Percentiles rank a stretch among this genome's conserved stretches.
Conservation (phyloP, 805 yeast genomes). For the Candida insectalens region DNA sequence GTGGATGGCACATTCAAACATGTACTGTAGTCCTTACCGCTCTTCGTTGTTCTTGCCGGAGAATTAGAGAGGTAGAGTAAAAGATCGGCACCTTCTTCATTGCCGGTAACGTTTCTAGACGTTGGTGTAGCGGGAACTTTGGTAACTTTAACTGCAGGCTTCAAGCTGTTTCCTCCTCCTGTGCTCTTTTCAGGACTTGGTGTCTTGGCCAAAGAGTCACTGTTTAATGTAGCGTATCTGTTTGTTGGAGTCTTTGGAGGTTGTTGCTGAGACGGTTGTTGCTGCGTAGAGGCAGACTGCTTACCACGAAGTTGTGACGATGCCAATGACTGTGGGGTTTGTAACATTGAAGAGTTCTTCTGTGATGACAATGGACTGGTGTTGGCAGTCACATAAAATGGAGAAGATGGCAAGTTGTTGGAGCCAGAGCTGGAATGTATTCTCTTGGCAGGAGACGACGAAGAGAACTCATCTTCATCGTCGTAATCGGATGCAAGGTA, state of each 20-base stretch:
- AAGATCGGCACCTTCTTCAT: constrained; percentile 69
- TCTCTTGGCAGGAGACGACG: constrained; percentile 20
- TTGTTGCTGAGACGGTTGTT: constrained; percentile 1
- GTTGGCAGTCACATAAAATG: constrained; percentile 17
- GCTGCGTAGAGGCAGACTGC: background rate
- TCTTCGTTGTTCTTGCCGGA: constrained; percentile 32
- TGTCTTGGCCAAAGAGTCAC: background rate
- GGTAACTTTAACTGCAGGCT: background rate
- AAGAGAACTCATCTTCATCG: constrained; percentile 11
- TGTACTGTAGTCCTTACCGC: constrained; percentile 3
- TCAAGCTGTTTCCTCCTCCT: background rate
- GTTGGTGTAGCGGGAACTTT: constrained; percentile 19
- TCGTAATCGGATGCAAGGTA: constrained; percentile 5
- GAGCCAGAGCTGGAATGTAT: constrained; percentile 8
- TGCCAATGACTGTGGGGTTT: constrained; percentile 11
- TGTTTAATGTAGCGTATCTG: constrained; percentile 1
- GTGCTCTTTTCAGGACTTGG: background rate
- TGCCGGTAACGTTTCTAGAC: constrained; percentile 17
- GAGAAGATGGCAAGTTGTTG: constrained; percentile 23
- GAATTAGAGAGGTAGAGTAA: constrained; percentile 77
- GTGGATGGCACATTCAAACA: constrained; percentile 20
- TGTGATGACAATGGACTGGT: constrained; percentile 12
- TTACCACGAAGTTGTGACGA: constrained; percentile 8
- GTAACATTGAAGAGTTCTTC: constrained; percentile 6
- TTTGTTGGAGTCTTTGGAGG: constrained; percentile 24